phyloP scores from a whole-genome alignment of 345 rosid genomes.

The Eucalyptus marginata region DNA sequence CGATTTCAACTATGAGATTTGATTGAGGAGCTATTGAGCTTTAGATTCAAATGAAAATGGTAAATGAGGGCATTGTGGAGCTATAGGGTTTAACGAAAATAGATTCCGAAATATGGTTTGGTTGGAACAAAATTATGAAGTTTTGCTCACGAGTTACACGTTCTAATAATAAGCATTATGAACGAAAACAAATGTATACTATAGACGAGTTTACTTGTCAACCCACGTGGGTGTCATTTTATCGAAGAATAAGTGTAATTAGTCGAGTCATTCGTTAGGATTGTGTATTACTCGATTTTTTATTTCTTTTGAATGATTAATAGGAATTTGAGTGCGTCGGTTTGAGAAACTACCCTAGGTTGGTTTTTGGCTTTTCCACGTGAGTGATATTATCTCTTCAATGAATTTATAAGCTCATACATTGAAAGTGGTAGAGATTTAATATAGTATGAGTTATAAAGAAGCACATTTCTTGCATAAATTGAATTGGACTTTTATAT shows the following conservation, averaged over 20 bases:
- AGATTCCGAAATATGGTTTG: neutral
- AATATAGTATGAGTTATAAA: neutral
- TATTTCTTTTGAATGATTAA: no score
- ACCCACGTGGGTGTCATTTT: no score
- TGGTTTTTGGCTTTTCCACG: neutral
- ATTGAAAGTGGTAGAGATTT: neutral
- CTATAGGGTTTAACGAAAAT: neutral
- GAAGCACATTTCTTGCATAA: neutral
- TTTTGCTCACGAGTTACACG: accelerated
- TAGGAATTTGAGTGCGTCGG: no score
- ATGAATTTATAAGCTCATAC: neutral
- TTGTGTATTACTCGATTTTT: neutral
- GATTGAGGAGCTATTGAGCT: no score
- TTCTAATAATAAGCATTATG: no score
- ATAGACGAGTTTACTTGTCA: neutral
- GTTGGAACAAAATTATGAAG: neutral
- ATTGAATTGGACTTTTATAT: neutral
- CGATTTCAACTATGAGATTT: no score
- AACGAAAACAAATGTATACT: accelerated
- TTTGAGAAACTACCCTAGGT: neutral
- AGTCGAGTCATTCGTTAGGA: neutral
- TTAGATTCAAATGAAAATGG: no score
- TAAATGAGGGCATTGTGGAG: neutral
- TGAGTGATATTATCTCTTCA: neutral
- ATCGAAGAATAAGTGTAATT: neutral